phyloP scores from a whole-genome alignment of 257 asterid species.

The Forsythia suspensa region DNA sequence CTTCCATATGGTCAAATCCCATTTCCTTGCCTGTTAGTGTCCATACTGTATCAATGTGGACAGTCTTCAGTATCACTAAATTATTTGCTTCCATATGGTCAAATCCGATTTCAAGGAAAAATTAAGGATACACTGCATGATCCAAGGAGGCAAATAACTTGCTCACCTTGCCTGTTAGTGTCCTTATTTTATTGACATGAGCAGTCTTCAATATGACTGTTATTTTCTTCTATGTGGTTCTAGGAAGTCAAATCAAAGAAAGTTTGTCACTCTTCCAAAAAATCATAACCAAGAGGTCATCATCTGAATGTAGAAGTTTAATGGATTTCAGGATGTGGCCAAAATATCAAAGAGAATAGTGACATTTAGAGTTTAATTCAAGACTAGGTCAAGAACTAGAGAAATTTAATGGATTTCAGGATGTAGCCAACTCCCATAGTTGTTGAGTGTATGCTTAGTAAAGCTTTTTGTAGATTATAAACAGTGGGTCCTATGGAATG shows the following conservation, averaged over 20 bases:
- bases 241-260: neutral
- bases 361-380: neutral
- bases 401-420: neutral
- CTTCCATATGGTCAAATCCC: neutral
- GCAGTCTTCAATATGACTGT: neutral
- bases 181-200: neutral
- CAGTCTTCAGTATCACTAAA: neutral
- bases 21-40: neutral
- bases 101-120: neutral
- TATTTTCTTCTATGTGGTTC: neutral
- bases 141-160: neutral
- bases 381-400: neutral
- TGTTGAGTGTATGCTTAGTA: neutral
- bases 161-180: neutral
- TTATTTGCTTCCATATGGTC: neutral
- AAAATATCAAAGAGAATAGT: neutral
- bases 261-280: neutral
- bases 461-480: too few species aligned
- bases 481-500: too few species aligned
- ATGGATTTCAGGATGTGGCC: neutral
- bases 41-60: neutral
- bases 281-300: neutral
- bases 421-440: neutral
- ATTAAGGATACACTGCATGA: neutral
- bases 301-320: neutral